Evolutionary conservation across 805 yeast genomes (phyloP).

Genomic region (Yarrowia yakushimensis): DNA sequence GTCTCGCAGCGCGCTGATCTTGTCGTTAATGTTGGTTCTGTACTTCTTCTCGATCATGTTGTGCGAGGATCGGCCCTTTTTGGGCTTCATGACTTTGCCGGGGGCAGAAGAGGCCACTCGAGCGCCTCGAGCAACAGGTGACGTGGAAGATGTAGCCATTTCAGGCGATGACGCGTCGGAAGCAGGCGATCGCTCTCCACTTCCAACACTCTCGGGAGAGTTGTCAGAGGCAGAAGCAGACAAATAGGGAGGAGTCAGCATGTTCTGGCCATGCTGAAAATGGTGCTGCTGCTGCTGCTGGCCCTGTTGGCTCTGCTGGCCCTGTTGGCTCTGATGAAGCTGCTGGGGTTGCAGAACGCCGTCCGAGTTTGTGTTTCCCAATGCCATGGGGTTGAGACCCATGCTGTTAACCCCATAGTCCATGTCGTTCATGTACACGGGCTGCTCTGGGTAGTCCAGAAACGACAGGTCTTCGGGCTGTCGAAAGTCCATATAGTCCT

Average conservation of each 20-base stretch:
- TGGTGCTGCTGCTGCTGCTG: not conserved
- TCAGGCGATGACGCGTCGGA: conserved; percentile 16
- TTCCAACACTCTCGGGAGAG: conserved; percentile 1
- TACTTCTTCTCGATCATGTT: conserved; percentile 80
- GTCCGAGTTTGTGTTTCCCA: not conserved
- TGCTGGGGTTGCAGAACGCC: conserved; percentile 13
- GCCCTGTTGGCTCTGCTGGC: too few species aligned
- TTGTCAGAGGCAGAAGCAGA: conserved; percentile 1
- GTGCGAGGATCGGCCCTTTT: conserved; percentile 57
- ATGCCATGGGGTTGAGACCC: conserved; percentile 12
- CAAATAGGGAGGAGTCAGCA: conserved; percentile 21
- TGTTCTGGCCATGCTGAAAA: not conserved
- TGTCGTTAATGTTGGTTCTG: conserved; percentile 70
- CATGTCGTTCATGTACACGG: conserved; percentile 6
- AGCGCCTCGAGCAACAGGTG: not conserved
- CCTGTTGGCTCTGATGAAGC: not conserved
- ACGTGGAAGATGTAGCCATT: not conserved
- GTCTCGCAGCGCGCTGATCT: conserved; percentile 63
- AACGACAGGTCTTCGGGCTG: conserved; percentile 16
- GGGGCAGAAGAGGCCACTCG: conserved; percentile 25
- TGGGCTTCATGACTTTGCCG: conserved; percentile 35
- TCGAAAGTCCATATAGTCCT: conserved; percentile 15
- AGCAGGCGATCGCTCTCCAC: not conserved
- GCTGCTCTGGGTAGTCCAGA: conserved; percentile 12
- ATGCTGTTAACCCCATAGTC: conserved; percentile 4